Percentiles rank a stretch among this genome's conserved stretches.
Conservation (phyloP, 2,329 filamentous ascomycete genomes). For the Botrytis fabae region DNA sequence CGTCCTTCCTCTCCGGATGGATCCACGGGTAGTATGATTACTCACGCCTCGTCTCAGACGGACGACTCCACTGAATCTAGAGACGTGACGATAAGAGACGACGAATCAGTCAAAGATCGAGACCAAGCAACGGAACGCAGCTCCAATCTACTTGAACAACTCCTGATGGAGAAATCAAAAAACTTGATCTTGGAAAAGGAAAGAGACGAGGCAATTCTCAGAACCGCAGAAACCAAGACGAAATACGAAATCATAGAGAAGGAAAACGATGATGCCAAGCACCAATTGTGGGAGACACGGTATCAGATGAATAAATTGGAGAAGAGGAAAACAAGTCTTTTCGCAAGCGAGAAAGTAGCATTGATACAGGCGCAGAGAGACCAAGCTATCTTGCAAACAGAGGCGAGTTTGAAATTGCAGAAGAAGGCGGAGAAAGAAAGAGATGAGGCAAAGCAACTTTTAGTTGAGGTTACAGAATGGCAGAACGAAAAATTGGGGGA, state of each 20-base stretch:
- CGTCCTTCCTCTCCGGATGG: neutral
- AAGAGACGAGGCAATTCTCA: neutral
- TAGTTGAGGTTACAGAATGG: too few species aligned
- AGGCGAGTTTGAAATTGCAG: neutral
- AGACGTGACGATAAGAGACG: neutral
- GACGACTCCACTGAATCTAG: neutral
- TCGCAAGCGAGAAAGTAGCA: neutral
- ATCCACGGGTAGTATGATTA: neutral
- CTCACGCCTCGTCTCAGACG: neutral
- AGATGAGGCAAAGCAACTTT: neutral
- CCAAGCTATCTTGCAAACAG: neutral
- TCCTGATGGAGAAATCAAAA: conserved; percentile 3
- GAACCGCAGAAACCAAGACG: neutral
- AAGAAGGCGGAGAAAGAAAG: neutral
- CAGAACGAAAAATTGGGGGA: neutral
- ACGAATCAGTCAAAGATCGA: neutral
- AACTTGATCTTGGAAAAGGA: neutral
- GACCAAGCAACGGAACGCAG: neutral
- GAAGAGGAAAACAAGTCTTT: neutral
- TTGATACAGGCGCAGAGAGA: neutral
- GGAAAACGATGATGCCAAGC: neutral
- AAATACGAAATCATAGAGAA: neutral
- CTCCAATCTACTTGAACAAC: conserved; percentile 6
- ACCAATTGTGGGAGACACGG: neutral
- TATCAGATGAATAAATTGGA: neutral